Evolutionary conservation across 345 rosid species (phyloP).

Genomic region (Salix suchowensis): DNA sequence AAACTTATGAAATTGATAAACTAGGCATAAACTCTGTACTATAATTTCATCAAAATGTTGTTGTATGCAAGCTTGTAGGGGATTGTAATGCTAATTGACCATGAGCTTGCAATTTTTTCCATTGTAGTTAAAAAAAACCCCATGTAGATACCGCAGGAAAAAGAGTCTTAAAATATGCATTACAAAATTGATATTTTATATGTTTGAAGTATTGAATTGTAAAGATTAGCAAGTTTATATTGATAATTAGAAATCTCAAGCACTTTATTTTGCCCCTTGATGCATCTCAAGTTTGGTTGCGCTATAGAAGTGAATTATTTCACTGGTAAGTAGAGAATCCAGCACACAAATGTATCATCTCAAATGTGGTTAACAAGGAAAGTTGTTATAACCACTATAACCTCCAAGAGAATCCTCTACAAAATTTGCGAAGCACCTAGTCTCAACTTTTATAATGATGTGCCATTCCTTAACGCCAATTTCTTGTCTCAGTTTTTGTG

Average conservation of each 20-base stretch:
- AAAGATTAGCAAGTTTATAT: background rate
- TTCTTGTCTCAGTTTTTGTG: background rate
- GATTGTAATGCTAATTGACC: too few species aligned
- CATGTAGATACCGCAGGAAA: too few species aligned
- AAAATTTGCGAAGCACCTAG: background rate
- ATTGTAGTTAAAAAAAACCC: too few species aligned
- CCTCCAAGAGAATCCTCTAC: background rate
- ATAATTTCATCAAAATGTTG: too few species aligned
- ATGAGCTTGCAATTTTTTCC: too few species aligned
- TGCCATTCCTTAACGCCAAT: background rate
- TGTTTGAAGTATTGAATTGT: too few species aligned
- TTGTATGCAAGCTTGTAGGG: too few species aligned
- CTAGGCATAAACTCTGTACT: too few species aligned
- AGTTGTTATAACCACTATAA: too few species aligned
- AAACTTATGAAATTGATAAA: background rate
- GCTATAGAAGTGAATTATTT: background rate
- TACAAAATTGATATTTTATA: too few species aligned
- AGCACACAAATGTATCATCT: background rate
- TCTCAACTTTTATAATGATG: background rate
- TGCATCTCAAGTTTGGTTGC: background rate
- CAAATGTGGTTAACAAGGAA: too few species aligned
- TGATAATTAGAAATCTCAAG: background rate
- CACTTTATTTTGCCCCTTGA: background rate
- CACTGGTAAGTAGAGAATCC: background rate
- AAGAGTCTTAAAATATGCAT: too few species aligned